Base-by-base conservation (phyloP, 169 alveolate genomes). In the Eimeria necatrix region DNA sequence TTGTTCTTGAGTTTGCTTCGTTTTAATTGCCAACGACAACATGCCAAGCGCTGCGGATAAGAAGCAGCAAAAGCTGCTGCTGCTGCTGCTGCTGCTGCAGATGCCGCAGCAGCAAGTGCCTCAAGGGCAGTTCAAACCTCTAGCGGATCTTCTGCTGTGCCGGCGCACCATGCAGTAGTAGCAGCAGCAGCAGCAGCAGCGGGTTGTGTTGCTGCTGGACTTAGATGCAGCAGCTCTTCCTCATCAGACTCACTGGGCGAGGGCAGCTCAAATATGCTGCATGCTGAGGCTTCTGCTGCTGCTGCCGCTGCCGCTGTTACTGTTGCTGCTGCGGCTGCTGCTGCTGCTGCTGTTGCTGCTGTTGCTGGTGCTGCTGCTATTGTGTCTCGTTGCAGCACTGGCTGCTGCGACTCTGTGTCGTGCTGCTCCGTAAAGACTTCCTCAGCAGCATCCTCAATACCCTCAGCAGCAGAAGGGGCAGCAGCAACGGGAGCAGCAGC, bases 361-460 rank as follows among this genome's bases (percentile, higher is more conserved):
- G 68, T 2, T 56, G 68, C 68, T 56, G 68, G 3, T 68, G 78
- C 78, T 68, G 78, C 32, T 68, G 78, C 78, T 68, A 10, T 52
- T 68, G 78, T n/a, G 78, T 7, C 12, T 24, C n/a, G 78, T 24
- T 7, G 78, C 78, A n/a, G 78, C 32, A 18, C 46, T 18, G 12
- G 78, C 78, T 68, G 46, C 78, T 68, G 78, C 2, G 20, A 10
- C 68, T 18, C 68, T 56, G 2, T 56, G 68, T 2, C 22, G 12
- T 56, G 68, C 20, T 56, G 68, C 68, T 56, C 22, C 68, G 12
- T 56, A 56, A 56, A 18, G 68, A 12, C 2, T 56, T 10, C 20
- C 12, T 10, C 22, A 12, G 68, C 68, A 56, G 68, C 68, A 18
- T 1, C 2, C 12, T 10, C 68, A 12, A 10, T 0, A 56, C 68